Conservation (phyloP, 805 yeast genomes). For the Metschnikowia kofuensis region DNA sequence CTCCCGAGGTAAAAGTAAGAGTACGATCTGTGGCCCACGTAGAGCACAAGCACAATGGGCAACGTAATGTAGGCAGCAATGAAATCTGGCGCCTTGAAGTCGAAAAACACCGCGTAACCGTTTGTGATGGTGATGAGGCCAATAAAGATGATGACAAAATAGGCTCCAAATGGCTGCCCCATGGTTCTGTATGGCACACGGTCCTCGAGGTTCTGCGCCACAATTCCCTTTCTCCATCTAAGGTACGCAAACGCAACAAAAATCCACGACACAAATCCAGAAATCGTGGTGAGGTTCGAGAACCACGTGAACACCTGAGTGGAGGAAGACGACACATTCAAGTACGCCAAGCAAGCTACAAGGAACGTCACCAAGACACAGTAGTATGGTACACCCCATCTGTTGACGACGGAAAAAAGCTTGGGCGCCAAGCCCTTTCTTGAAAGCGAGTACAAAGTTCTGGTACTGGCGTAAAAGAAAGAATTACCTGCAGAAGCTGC, state of each 20-base stretch:
- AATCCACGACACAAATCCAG: slow-evolving; percentile 67
- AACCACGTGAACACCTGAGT: slow-evolving; percentile 61
- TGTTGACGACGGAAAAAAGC: slow-evolving; percentile 26
- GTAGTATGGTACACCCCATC: slow-evolving; percentile 43
- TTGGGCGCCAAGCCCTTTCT: slow-evolving; percentile 19
- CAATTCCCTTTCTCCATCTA: slow-evolving; percentile 64
- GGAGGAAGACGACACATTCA: slow-evolving; percentile 53
- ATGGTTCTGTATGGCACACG: slow-evolving; percentile 57
- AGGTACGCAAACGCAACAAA: slow-evolving; percentile 50
- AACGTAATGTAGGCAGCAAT: slow-evolving; percentile 71
- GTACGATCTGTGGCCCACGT: slow-evolving; percentile 56
- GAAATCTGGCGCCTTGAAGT: slow-evolving; percentile 55
- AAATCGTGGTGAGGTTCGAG: slow-evolving; percentile 60
- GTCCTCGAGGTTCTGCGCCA: slow-evolving; percentile 48
- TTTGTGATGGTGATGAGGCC: slow-evolving; percentile 61
- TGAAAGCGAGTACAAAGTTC: slow-evolving; percentile 19
- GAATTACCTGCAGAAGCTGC: slow-evolving; percentile 41
- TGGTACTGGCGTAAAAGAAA: slow-evolving; percentile 19
- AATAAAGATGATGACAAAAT: slow-evolving; percentile 49
- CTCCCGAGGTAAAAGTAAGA: slow-evolving; percentile 26
- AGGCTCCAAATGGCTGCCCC: slow-evolving; percentile 58
- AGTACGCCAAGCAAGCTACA: slow-evolving; percentile 48
- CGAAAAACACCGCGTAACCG: slow-evolving; percentile 67
- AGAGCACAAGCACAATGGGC: slow-evolving; percentile 52
- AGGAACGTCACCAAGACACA: slow-evolving; percentile 30